phyloP scores from a whole-genome alignment of 176 grass and related monocot genomes.

The sorghum (Sorghum bicolor) region DNA sequence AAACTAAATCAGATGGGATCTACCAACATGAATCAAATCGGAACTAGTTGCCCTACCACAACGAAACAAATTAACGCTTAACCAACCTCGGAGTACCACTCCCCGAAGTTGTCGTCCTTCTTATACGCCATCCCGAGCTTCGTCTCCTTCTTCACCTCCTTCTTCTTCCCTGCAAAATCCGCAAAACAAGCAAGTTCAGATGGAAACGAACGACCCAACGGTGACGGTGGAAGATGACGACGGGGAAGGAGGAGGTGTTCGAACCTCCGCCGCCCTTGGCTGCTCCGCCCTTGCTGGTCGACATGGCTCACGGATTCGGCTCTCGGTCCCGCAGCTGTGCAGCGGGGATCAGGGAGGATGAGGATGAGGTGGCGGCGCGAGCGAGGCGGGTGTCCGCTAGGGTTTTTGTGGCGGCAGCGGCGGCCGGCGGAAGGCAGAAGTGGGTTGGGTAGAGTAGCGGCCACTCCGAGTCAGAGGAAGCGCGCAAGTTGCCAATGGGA shows the following conservation, averaged over 20 bases:
- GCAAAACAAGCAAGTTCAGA: background rate
- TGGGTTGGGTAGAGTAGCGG: background rate
- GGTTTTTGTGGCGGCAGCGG: background rate
- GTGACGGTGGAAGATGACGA: background rate
- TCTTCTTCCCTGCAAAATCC: conserved; percentile 60
- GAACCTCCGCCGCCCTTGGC: conserved; percentile 20
- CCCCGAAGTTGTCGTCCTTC: conserved; percentile 89
- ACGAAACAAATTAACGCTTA: background rate
- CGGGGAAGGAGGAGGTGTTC: background rate
- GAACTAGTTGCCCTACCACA: background rate
- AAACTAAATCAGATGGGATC: too few species aligned
- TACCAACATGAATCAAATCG: background rate
- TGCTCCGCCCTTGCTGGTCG: conserved; percentile 6
- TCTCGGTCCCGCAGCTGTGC: background rate
- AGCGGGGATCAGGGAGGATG: background rate
- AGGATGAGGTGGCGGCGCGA: background rate
- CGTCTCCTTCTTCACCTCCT: conserved; percentile 98
- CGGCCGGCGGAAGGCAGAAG: background rate
- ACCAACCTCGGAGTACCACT: conserved; percentile 92
- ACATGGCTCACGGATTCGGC: conserved; percentile 32
- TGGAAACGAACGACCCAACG: background rate
- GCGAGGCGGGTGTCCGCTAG: background rate
- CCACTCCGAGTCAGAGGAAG: background rate
- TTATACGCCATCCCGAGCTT: conserved; percentile 76
- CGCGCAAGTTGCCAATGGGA: background rate